These are phyloP conservation scores for Penicillium sclerotigenum DNA, from an alignment of 2,329 filamentous ascomycete species.

Conservation along the genomic window DNA sequence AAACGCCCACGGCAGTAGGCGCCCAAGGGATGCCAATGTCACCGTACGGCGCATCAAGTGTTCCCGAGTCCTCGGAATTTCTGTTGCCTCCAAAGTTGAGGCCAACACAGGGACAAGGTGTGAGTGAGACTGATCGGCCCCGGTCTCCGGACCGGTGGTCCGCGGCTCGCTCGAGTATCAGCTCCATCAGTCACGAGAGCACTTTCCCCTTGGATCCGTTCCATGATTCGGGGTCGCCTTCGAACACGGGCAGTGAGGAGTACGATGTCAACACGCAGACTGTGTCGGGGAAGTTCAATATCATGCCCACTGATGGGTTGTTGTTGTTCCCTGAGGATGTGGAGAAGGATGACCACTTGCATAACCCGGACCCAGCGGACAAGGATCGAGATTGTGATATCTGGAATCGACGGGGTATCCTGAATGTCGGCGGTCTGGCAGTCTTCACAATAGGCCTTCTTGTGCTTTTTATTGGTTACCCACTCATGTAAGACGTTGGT, in stretches of 20 bases:
- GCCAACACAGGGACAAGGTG: conserved; percentile 40
- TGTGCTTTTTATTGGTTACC: conserved; percentile 66
- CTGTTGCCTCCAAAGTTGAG: conserved; percentile 45
- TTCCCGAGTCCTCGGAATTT: conserved; percentile 45
- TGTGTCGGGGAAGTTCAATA: conserved; percentile 71
- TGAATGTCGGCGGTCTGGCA: conserved; percentile 62
- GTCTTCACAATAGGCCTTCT: conserved; percentile 61
- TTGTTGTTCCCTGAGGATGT: conserved; percentile 69
- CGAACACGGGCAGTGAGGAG: conserved; percentile 61
- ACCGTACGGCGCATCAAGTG: conserved; percentile 50
- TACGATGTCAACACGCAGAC: conserved; percentile 68
- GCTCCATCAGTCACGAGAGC: conserved; percentile 46
- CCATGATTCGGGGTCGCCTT: conserved; percentile 58
- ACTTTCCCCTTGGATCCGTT: conserved; percentile 54
- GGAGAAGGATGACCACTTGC: conserved; percentile 69
- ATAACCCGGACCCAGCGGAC: conserved; percentile 67
- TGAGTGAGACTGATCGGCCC: conserved; percentile 48
- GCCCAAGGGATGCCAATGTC: conserved; percentile 21
- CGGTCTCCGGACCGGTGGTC: conserved; percentile 54
- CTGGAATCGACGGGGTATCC: conserved; percentile 60
- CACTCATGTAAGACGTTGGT: conserved; percentile 58
- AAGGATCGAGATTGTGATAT: conserved; percentile 61
- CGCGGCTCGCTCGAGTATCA: conserved; percentile 64
- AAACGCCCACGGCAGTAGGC: conserved; percentile 7
- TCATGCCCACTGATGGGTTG: conserved; percentile 63